phyloP scores from a whole-genome alignment of 495 filamentous ascomycete genomes.

The Penicillium ochrochloron region DNA sequence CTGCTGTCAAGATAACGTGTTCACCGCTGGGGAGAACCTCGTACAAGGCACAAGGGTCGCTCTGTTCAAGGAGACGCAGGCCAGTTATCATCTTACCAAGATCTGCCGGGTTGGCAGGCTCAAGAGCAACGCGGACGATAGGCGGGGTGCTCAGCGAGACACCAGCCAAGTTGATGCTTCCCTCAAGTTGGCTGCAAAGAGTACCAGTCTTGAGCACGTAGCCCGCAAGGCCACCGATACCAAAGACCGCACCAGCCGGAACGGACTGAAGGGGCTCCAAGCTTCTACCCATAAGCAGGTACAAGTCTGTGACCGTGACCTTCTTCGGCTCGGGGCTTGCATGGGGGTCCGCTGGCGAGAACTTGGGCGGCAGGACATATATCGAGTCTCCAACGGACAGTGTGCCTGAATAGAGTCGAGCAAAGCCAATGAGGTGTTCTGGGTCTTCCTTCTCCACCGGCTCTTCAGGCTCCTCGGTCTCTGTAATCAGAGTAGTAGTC shows the following conservation, averaged over 20 bases:
- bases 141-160: slow-evolving; percentile 76
- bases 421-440: slow-evolving; percentile 94
- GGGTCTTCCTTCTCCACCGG: slow-evolving; percentile 61
- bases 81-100: slow-evolving; percentile 92
- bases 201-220: slow-evolving; percentile 94
- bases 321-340: slow-evolving; percentile 78
- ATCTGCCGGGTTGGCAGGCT: slow-evolving; percentile 85
- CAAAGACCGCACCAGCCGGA: slow-evolving; percentile 93
- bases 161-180: slow-evolving; percentile 91
- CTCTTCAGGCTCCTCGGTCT: slow-evolving; percentile 42
- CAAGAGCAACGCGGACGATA: slow-evolving; percentile 93
- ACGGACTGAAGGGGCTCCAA: slow-evolving; percentile 83
- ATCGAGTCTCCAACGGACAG: slow-evolving; percentile 87
- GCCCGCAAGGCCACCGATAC: slow-evolving; percentile 90
- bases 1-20: slow-evolving; percentile 92
- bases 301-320: slow-evolving; percentile 83
- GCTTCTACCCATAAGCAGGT: slow-evolving; percentile 93
- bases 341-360: slow-evolving; percentile 78
- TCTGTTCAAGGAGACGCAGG: slow-evolving; percentile 85
- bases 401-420: slow-evolving; percentile 88
- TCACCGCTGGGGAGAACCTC: slow-evolving; percentile 92
- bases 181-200: slow-evolving; percentile 84
- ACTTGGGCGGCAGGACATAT: slow-evolving; percentile 91
- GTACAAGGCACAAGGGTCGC: slow-evolving; percentile 94
- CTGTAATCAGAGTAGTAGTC: slow-evolving; percentile 54